These are phyloP conservation scores for Diplocarpon rosae DNA, from an alignment of 2,329 filamentous ascomycete genomes.

Conservation along the genomic window DNA sequence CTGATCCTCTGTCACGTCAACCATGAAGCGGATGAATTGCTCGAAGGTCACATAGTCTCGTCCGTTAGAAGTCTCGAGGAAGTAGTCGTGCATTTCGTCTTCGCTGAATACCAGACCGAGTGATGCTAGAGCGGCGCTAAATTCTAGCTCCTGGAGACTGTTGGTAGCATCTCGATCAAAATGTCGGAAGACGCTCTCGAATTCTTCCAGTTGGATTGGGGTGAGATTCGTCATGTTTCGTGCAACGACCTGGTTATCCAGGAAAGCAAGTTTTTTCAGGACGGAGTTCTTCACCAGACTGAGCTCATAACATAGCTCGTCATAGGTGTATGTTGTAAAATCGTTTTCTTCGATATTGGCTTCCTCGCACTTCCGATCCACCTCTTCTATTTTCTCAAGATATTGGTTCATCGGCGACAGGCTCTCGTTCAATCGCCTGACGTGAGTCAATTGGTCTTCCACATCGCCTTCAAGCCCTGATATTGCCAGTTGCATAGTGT, in stretches of 20 bases:
- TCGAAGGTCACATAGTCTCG: constrained; percentile 83
- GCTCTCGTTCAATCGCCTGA: constrained; percentile 73
- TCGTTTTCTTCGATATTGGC: constrained; percentile 99
- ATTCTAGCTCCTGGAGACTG: constrained; percentile 83
- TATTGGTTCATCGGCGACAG: constrained; percentile 85
- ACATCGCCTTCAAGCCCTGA: constrained; percentile 96
- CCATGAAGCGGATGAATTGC: constrained; percentile 99
- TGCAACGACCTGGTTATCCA: constrained; percentile 97
- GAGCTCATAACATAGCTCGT: constrained; percentile 89
- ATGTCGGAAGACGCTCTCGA: constrained; percentile 95
- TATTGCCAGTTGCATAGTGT: constrained; percentile 88
- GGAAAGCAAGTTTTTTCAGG: constrained; percentile 89
- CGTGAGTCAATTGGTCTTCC: constrained; percentile 85
- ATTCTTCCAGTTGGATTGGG: constrained; percentile 95
- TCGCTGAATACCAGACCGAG: constrained; percentile 93
- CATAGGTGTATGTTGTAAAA: constrained; percentile 98
- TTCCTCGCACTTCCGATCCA: constrained; percentile 84
- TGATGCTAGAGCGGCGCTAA: constrained; percentile 89
- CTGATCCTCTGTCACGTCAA: constrained; percentile 96
- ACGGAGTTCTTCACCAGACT: constrained; percentile 85
- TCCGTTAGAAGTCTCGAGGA: constrained; percentile 72
- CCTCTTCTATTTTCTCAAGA: constrained; percentile 71
- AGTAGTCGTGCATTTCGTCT: constrained; percentile 95
- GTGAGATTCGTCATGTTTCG: constrained; percentile 98
- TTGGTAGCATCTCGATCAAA: constrained; percentile 93